phyloP scores from a whole-genome alignment of 2,329 filamentous ascomycete genomes.

The Sordariomycetes sp. region DNA sequence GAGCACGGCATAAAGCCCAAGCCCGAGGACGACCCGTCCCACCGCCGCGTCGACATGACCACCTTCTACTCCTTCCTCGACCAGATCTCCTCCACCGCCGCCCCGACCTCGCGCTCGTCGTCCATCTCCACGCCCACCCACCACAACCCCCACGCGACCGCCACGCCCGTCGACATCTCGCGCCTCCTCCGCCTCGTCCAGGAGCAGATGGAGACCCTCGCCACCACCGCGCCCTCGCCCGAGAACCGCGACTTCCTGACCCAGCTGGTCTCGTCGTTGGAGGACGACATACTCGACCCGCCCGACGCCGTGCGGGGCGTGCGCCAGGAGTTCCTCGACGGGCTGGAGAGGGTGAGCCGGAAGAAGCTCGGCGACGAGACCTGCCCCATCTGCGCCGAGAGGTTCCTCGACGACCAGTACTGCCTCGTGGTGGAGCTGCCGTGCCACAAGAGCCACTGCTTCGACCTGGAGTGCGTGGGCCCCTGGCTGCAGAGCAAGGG shows the following conservation, averaged over 20 bases:
- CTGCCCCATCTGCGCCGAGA: conserved; percentile 54
- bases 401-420: conserved; percentile 50
- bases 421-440: conserved; percentile 54
- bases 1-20: conserved; percentile 33
- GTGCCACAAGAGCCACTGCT: conserved; percentile 46
- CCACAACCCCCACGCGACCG: conserved; percentile 45
- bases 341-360: conserved; percentile 45
- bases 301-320: conserved; percentile 43
- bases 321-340: conserved; percentile 47
- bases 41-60: conserved; percentile 52
- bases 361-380: conserved; percentile 40
- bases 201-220: conserved; percentile 45
- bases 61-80: conserved; percentile 49
- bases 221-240: conserved; percentile 32
- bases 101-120: conserved; percentile 18
- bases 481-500: conserved; percentile 56
- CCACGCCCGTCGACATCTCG: conserved; percentile 48
- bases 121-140: conserved; percentile 15
- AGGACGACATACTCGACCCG: conserved; percentile 39
- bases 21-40: conserved; percentile 12
- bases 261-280: conserved; percentile 34
- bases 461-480: conserved; percentile 57
- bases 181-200: conserved; percentile 48
- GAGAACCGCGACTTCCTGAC: conserved; percentile 40
- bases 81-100: conserved; percentile 28